phyloP scores from a whole-genome alignment of 108 stramenopile species.

The Cyclotella baltica region DNA sequence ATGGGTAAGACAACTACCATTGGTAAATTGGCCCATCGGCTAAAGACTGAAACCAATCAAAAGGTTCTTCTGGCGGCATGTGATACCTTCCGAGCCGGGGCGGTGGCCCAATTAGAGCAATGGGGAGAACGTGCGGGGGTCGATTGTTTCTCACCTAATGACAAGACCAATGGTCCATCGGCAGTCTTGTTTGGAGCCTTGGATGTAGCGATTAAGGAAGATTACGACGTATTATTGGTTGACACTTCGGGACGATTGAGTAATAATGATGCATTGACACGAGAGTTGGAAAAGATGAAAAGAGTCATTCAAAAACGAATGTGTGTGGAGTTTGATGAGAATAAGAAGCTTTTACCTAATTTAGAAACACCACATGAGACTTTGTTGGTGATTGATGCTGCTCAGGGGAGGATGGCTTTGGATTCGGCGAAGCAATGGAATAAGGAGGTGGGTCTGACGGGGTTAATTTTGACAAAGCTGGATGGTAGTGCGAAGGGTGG shows the following conservation, averaged over 20 bases:
- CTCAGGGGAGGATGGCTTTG: conserved; percentile 94
- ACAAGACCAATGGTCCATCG: conserved; percentile 63
- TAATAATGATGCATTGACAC: conserved; percentile 91
- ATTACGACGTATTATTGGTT: conserved; percentile 90
- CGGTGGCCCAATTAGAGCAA: conserved; percentile 92
- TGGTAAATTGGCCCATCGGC: conserved; percentile 92
- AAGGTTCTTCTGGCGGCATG: conserved; percentile 92
- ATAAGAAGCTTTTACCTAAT: conserved; percentile 62
- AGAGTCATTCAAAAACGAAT: conserved; percentile 83
- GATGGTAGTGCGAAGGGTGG: conserved; percentile 96
- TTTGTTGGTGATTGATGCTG: conserved; percentile 93
- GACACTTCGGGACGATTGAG: conserved; percentile 93
- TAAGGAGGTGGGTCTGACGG: conserved; percentile 89
- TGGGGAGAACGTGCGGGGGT: conserved; percentile 91
- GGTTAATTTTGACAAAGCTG: conserved; percentile 93
- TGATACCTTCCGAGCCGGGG: conserved; percentile 96
- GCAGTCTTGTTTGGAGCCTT: conserved; percentile 79
- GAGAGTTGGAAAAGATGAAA: conserved; percentile 92
- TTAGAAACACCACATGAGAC: conserved; percentile 90
- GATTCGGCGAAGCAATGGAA: conserved; percentile 92
- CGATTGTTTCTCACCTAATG: conserved; percentile 81
- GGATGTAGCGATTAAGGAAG: conserved; percentile 79
- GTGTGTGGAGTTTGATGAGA: conserved; percentile 57
- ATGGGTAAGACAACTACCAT: conserved; percentile 98
- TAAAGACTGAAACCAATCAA: conserved; percentile 80